Evolutionary conservation across 1,284 basidiomycete genomes (phyloP), one percentile per base, ranked within the genome.

Genomic region (Ceratorhiza oryzae-sativae): DNA sequence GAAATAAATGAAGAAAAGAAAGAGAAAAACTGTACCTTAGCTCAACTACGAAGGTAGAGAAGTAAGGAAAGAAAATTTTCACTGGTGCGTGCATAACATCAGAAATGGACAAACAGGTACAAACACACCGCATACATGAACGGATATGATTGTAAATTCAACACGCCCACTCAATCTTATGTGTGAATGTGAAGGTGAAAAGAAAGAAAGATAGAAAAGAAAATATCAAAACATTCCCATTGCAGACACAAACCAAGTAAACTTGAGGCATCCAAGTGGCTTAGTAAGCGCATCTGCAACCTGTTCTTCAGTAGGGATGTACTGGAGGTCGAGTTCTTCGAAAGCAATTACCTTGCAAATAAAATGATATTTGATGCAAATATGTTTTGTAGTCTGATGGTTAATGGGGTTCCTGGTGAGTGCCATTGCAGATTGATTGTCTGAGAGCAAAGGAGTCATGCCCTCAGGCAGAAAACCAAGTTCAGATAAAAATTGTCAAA

Each of bases 251-350:
- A 56, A 56, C 9, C 25, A 6, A n/a, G 53, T 12, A 20, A 56
- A 56, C 15, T 56, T 56, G 53, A 56, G 20, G 12, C 34, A 6
- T 8, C 53, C 53, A 34, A 84, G 76, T 0, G 80, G 65, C 63
- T 85, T 85, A 2, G 82, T 85, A 49, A 85, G 75, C 13, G 84
- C 77, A 76, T 85, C 81, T 6, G 84, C 81, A 10, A 79, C 39
- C 59, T 82, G 82, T 1, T 81, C 77, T 0, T 75, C 60, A 0
- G 79, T 78, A 0, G 77, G 70, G 34, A 80, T 74, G 53, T 81
- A 80, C 1, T 72, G 13, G 4, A 84, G 39, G 0, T 68, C n/a
- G 39, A 85, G 75, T 0, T 79, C 71, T 1, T 76, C 76, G 0
- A 73, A 56, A 0, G 75, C 74, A 0, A 85, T 79, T 0, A 70